phyloP scores from a whole-genome alignment of 345 rosid genomes.

The Nephelium lappaceum region DNA sequence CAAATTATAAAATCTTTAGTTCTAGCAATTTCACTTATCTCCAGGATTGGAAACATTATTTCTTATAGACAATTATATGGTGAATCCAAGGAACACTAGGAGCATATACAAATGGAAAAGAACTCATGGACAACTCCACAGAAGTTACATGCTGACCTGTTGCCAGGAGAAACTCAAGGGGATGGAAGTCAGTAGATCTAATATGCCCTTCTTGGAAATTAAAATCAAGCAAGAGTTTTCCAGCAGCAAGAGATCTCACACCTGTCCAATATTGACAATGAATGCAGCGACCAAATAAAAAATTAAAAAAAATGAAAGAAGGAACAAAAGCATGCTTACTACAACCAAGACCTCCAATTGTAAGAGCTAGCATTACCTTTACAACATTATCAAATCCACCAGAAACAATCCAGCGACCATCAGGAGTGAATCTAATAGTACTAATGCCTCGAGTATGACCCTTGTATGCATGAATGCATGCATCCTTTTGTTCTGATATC shows the following conservation, averaged over 20 bases:
- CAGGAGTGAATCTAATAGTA: constrained; percentile 85
- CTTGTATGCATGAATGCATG: constrained; percentile 91
- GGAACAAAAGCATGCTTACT: not conserved
- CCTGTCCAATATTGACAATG: constrained; percentile 36
- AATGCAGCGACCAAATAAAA: not conserved
- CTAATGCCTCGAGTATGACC: constrained; percentile 80
- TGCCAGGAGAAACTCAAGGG: constrained; percentile 92
- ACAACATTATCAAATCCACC: constrained; percentile 93
- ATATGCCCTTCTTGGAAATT: constrained; percentile 89
- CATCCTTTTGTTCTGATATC: constrained; percentile 92
- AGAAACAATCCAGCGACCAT: constrained; percentile 99
- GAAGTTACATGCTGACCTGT: constrained; percentile 59
- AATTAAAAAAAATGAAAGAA: not conserved
- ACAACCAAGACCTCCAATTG: not conserved
- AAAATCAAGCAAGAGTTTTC: constrained; percentile 94
- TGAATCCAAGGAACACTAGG: not conserved
- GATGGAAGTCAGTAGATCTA: constrained; percentile 87
- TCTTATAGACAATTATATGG: not conserved
- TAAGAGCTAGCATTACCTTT: constrained; percentile 57
- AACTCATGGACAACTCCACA: constrained; percentile 4
- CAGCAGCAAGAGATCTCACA: constrained; percentile 97
- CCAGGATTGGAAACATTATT: not conserved
- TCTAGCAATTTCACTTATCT: not conserved
- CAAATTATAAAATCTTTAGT: not conserved
- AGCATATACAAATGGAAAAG: not conserved